Evolutionary conservation across 164 flowering plant genomes (phyloP), one percentile per base, ranked within the genome.

Genomic region (Protea cynaroides): DNA sequence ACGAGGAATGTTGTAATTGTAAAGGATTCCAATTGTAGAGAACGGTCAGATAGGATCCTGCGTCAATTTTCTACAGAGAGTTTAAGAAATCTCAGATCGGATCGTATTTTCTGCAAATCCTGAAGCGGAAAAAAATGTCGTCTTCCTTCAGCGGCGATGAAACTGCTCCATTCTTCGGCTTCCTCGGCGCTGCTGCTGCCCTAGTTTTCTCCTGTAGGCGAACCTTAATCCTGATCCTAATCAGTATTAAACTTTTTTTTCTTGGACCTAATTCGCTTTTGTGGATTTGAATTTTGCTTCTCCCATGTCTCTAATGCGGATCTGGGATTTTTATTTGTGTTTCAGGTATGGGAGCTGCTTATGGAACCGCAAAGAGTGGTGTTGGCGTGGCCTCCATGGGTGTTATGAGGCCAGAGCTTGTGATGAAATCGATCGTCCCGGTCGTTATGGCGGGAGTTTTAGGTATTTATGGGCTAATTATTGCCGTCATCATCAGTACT

Each of bases 311-410:
- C 58, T n/a, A 52, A 67, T 52, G 5, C 54, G 34, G 57, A 58
- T 62, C 56, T 66, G 11, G 22, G 22, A 59, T 56, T 24, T 74
- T 18, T 44, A 25, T 52, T 61, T 12, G 7, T 36, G 34, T 65
- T 50, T 62, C 64, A 87, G 93, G 96, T 72, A 89, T 89, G 96
- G 96, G 96, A 72, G 96, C 96, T 13, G 96, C 96, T 9, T 89
- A 89, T 69, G 96, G 96, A 22, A 89, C 96, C 2, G 96, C 93
- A 12, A 89, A 89, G 81, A 89, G 96, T 65, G 93, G 96, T 21
- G 96, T 89, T 8, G 96, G 96, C 15, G 96, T 89, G 69, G 93
- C 96, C 0, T 89, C 93, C 17, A 89, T 89, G 96, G 96, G 96
- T 19, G 96, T 89, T 67, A 89, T 89, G 96, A 86, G 96, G 72